These are phyloP conservation scores for Penicillium nordicum DNA, from an alignment of 2,329 filamentous ascomycete genomes.

Conservation along the genomic window DNA sequence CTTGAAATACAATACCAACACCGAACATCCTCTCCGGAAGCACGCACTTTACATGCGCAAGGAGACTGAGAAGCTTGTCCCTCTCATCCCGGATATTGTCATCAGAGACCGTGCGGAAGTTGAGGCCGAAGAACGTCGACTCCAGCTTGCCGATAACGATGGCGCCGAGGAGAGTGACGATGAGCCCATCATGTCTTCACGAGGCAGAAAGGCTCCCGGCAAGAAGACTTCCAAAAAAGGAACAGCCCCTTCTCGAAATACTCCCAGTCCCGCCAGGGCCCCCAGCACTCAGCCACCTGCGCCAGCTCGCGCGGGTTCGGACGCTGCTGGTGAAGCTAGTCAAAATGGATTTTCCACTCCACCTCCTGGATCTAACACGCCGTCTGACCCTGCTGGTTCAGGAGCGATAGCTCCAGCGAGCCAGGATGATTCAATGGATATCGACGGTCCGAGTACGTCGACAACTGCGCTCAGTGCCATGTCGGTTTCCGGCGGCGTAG, in stretches of 20 bases:
- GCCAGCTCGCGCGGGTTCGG: slow-evolving; percentile 65
- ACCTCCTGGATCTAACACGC: slow-evolving; percentile 72
- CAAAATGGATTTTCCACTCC: slow-evolving; percentile 83
- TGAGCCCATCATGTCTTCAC: slow-evolving; percentile 96
- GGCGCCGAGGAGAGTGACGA: slow-evolving; percentile 90
- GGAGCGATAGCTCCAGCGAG: slow-evolving; percentile 59
- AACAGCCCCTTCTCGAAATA: slow-evolving; percentile 63
- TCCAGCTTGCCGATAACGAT: slow-evolving; percentile 78
- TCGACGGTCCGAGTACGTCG: slow-evolving; percentile 68
- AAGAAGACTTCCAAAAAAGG: slow-evolving; percentile 70
- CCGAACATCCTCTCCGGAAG: slow-evolving; percentile 79
- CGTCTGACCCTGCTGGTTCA: slow-evolving; percentile 66
- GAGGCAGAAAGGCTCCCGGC: slow-evolving; percentile 79
- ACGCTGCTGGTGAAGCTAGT: slow-evolving; percentile 68
- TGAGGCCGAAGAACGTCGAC: slow-evolving; percentile 76
- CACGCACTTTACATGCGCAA: slow-evolving; percentile 97
- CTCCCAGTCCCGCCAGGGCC: slow-evolving; percentile 65
- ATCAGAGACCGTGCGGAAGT: slow-evolving; percentile 91
- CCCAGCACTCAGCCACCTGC: slow-evolving; percentile 49
- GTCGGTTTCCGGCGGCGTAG: slow-evolving; percentile 71
- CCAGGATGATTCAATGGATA: slow-evolving; percentile 80
- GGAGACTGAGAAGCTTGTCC: slow-evolving; percentile 93
- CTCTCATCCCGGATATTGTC: slow-evolving; percentile 86
- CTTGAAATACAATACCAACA: slow-evolving; percentile 88
- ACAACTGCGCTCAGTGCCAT: slow-evolving; percentile 65